Percentiles rank a stretch among this genome's conserved stretches.
Conservation (phyloP, 176 grass and related monocot species). For the Coix lacrymajobi region DNA sequence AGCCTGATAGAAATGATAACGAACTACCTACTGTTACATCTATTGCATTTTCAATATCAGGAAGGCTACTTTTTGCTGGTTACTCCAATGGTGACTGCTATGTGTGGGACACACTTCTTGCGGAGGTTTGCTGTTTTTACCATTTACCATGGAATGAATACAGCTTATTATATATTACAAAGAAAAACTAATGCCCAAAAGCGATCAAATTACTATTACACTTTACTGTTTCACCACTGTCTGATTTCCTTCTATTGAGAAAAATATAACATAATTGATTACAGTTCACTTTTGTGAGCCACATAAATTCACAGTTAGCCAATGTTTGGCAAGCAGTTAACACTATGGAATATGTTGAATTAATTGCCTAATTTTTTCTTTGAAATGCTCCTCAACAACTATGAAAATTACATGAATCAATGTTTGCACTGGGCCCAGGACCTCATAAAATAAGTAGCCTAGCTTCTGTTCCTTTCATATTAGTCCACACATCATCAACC, state of each 20-base stretch:
- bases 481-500: background rate
- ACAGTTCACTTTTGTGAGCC: background rate
- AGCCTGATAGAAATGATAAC: conserved; percentile 55
- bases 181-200: background rate
- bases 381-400: background rate
- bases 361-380: background rate
- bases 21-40: conserved; percentile 79
- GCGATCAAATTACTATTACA: background rate
- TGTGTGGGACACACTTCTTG: conserved; percentile 95
- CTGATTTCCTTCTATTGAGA: background rate
- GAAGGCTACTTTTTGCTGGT: conserved; percentile 95
- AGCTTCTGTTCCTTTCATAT: background rate
- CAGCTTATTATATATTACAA: conserved; percentile 1
- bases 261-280: background rate
- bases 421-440: background rate
- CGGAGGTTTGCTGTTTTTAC: conserved; percentile 53
- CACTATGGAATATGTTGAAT: background rate
- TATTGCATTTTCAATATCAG: conserved; percentile 96
- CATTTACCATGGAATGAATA: background rate
- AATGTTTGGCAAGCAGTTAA: background rate
- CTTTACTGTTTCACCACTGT: background rate
- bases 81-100: conserved; percentile 98
- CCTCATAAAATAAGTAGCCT: background rate
- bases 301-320: background rate
- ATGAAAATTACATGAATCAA: background rate